A percentile compares a stretch with the other conserved stretches of the same genome.
These are phyloP conservation scores for Rhodotorula sp. DNA, from an alignment of 1,284 basidiomycete species.

Conservation along the genomic window DNA sequence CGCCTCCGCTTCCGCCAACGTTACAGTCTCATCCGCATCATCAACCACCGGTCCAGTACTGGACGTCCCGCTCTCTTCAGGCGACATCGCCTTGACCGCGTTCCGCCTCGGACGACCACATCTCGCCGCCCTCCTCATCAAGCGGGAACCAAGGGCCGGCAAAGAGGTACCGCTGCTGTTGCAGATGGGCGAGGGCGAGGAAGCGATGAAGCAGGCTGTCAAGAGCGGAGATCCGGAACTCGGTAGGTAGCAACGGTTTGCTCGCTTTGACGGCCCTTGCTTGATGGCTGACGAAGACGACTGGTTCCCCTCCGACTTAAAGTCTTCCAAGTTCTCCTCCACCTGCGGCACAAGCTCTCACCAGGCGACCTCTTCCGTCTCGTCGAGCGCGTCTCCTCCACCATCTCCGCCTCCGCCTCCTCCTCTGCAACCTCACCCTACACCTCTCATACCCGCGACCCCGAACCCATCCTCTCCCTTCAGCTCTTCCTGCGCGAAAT, in stretches of 20 bases:
- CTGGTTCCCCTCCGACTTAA: too few species aligned
- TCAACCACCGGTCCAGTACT: not conserved
- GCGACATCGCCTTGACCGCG: slow-evolving; percentile 88
- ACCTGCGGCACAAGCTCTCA: slow-evolving; percentile 74
- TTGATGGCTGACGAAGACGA: too few species aligned
- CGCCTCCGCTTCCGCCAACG: not conserved
- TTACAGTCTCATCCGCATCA: not conserved
- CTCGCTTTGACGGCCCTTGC: not conserved
- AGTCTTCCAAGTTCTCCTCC: slow-evolving; percentile 88
- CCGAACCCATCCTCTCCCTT: slow-evolving; percentile 68
- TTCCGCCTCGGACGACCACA: slow-evolving; percentile 85
- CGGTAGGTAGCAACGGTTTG: slow-evolving; percentile 55
- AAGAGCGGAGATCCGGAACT: slow-evolving; percentile 95
- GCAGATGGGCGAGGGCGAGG: slow-evolving; percentile 87
- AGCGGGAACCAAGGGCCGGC: slow-evolving; percentile 81
- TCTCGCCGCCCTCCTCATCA: slow-evolving; percentile 85
- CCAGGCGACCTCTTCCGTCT: slow-evolving; percentile 93
- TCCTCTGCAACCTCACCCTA: slow-evolving; percentile 44
- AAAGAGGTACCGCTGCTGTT: slow-evolving; percentile 91
- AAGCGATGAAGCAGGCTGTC: slow-evolving; percentile 85
- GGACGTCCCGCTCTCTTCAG: slow-evolving; percentile 70
- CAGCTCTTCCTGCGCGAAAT: slow-evolving; percentile 52
- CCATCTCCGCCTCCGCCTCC: slow-evolving; percentile 45
- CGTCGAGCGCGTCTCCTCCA: slow-evolving; percentile 58
- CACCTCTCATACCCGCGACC: slow-evolving; percentile 45